Base-by-base conservation (phyloP, 2,329 filamentous ascomycete genomes). In the Penicillium sp. region DNA sequence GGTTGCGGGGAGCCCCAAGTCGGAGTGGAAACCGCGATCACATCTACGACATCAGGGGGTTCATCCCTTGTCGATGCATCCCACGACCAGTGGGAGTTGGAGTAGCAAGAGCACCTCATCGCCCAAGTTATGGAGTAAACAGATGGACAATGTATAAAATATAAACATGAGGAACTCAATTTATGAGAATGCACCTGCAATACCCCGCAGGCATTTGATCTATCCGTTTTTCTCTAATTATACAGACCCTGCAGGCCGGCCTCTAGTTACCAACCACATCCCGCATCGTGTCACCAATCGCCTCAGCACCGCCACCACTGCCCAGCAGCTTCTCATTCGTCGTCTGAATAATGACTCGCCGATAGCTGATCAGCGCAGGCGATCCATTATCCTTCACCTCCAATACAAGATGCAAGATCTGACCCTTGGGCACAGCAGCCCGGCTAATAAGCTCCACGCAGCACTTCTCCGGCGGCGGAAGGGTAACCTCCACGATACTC, bases 21-120 rank as follows among this genome's bases (percentile, higher is more conserved):
- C 14, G 0, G 54, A 57, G 37, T 56, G 17, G 42, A 47, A 51
- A 52, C 54, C 59, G n/a, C 57, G 54, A 4, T 64, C 65, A 22
- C 64, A 60, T 15, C 54, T 65, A 15, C 60, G 57, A 3, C 59
- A 61, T 14, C 62, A 66, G 41, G 65, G 66, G 1, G 20, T 67
- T 50, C 58, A 68, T 58, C 65, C 66, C 6, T 54, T 68, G 34
- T 68, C 62, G 6, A 67, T 68, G 66, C 59, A 68, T 59, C 66
- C 65, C 6, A 57, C 61, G 11, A 54, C 63, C 8, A 59, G 15
- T 20, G 60, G 45, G 11, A 60, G 62, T 53, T 60, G 51, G 55
- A 63, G 63, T 56, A 64, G 57, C 38, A 50, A 38, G 4, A 60
- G 60, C 57, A 59, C 47, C 8, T 58, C 54, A 14, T 59, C 62